Evolutionary conservation across 2,329 filamentous ascomycete species (phyloP).

Genomic region (Cylindrodendrum hubeiense): DNA sequence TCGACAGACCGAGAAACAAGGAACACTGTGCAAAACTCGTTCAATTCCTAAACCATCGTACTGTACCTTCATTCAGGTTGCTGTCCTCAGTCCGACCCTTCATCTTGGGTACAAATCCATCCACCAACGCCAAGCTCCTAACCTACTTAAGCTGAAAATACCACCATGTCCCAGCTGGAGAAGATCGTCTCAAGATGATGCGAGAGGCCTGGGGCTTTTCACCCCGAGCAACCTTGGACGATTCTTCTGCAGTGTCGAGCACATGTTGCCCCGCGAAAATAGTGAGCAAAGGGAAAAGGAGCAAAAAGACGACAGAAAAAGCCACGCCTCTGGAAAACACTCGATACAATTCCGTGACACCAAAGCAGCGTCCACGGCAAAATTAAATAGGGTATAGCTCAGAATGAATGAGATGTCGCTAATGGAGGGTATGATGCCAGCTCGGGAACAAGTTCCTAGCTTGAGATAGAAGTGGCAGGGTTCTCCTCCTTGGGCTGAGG

Average conservation of each 20-base stretch:
- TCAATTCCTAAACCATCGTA: constrained; percentile 38
- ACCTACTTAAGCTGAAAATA: constrained; percentile 33
- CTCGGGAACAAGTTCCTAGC: constrained; percentile 42
- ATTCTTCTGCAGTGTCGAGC: constrained; percentile 16
- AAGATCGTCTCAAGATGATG: background rate
- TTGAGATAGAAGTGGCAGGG: constrained; percentile 40
- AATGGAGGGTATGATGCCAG: constrained; percentile 28
- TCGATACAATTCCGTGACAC: constrained; percentile 20
- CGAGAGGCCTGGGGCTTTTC: background rate
- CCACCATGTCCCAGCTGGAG: constrained; percentile 8
- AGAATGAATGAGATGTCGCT: constrained; percentile 24
- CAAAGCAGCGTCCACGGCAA: constrained; percentile 13
- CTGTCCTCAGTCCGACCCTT: constrained; percentile 15
- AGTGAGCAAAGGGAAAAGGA: constrained; percentile 9
- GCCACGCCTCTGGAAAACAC: constrained; percentile 20
- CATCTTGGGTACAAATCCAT: constrained; percentile 36
- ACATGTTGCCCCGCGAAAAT: constrained; percentile 20
- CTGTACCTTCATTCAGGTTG: constrained; percentile 30
- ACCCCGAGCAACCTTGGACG: constrained; percentile 11
- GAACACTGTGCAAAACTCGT: constrained; percentile 19
- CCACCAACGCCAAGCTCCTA: constrained; percentile 46
- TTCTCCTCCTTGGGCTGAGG: constrained; percentile 55
- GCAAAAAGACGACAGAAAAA: constrained; percentile 24
- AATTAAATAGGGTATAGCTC: constrained; percentile 41
- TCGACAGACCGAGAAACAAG: background rate